Evolutionary conservation across 192 early-diverging fungal genomes (phyloP).

Genomic region (Phlyctochytrium bullatum): DNA sequence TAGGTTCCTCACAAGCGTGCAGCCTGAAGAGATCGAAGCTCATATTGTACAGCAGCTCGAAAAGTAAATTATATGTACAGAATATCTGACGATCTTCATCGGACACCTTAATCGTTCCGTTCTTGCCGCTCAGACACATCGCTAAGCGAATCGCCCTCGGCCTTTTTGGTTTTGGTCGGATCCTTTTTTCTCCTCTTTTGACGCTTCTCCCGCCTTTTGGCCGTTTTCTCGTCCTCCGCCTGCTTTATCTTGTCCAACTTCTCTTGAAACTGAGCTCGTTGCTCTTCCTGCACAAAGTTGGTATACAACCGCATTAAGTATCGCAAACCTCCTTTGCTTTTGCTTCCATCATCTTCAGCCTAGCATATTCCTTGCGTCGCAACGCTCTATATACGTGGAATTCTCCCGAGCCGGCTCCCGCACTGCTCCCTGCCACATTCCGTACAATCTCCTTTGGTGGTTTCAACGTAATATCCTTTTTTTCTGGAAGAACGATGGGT

Average conservation of each 20-base stretch:
- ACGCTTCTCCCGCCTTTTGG: conserved; percentile 84
- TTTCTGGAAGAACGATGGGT: conserved; percentile 70
- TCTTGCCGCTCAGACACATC: neutral
- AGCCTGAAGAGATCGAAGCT: too few relatives aligned
- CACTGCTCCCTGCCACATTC: conserved; percentile 89
- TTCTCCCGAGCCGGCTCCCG: conserved; percentile 93
- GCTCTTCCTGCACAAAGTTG: conserved; percentile 45
- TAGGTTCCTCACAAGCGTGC: too few relatives aligned
- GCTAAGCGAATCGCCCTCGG: conserved; percentile 18
- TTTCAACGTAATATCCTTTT: conserved; percentile 31
- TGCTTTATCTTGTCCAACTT: conserved; percentile 54
- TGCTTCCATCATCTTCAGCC: conserved; percentile 77
- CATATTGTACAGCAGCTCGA: too few relatives aligned
- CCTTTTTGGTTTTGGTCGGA: conserved; percentile 29
- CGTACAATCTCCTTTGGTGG: conserved; percentile 83
- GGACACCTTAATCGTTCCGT: too few relatives aligned
- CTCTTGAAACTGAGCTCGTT: conserved; percentile 57
- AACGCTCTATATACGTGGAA: conserved; percentile 91
- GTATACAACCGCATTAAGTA: neutral
- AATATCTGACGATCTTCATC: too few relatives aligned
- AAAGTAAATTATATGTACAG: too few relatives aligned
- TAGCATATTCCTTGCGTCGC: conserved; percentile 79
- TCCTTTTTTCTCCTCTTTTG: conserved; percentile 63
- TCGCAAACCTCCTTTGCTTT: conserved; percentile 60
- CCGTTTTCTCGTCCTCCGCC: conserved; percentile 79